These are phyloP conservation scores for Magnolia kwangsiensis DNA, from an alignment of 164 flowering plant species.

Conservation along the genomic window DNA sequence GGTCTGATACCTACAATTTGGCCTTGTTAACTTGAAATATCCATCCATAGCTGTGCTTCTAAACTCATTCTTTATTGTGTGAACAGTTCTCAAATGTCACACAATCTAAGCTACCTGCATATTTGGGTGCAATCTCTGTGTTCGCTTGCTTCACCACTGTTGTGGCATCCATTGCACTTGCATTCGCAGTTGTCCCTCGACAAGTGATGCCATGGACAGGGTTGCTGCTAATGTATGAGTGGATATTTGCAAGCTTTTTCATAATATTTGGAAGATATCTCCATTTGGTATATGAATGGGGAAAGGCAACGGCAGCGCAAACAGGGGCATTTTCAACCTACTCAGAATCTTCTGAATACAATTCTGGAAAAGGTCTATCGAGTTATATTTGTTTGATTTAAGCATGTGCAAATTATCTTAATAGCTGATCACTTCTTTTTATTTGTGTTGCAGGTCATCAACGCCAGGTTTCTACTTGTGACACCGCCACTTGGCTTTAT, in stretches of 20 bases:
- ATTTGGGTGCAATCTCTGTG: conserved; percentile 68
- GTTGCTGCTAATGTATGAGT: conserved; percentile 82
- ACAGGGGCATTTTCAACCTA: conserved; percentile 37
- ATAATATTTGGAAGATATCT: conserved; percentile 74
- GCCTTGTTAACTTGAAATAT: background rate
- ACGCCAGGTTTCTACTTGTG: conserved; percentile 55
- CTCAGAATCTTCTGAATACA: conserved; percentile 44
- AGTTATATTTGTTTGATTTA: background rate
- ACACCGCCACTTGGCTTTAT: conserved; percentile 54
- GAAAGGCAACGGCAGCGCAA: conserved; percentile 48
- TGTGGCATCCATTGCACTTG: conserved; percentile 49
- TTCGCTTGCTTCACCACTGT: conserved; percentile 58
- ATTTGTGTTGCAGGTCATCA: conserved; percentile 63
- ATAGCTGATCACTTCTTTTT: conserved; percentile 2
- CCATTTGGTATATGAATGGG: conserved; percentile 59
- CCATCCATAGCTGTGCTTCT: conserved; percentile 5
- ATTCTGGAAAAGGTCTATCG: conserved; percentile 75
- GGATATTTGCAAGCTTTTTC: conserved; percentile 71
- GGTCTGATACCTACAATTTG: background rate
- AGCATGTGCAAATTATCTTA: background rate
- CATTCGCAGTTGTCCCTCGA: conserved; percentile 73
- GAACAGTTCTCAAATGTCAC: conserved; percentile 43
- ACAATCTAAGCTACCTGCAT: conserved; percentile 59
- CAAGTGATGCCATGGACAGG: conserved; percentile 99
- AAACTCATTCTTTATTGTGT: conserved; percentile 9